Conservation (phyloP, 1,284 basidiomycete genomes). For the Xerocomus amazonicus region DNA sequence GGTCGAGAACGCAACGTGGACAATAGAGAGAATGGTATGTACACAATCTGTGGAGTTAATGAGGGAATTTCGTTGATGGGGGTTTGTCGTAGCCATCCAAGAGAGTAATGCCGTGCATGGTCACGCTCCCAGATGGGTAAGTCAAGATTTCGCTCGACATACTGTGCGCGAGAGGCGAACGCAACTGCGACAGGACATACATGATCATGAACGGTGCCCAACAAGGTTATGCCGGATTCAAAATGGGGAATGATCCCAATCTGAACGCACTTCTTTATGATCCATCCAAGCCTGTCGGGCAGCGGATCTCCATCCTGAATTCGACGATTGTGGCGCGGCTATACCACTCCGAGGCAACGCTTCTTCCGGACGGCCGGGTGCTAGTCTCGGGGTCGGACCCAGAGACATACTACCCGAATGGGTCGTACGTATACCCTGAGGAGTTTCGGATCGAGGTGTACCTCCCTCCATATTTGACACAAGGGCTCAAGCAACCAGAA, state of each 20-base stretch:
- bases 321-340: constrained; percentile 75
- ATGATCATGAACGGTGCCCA: constrained; percentile 67
- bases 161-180: neutral
- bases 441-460: constrained; percentile 77
- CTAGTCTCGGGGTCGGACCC: constrained; percentile 75
- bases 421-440: constrained; percentile 47
- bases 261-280: constrained; percentile 65
- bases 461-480: constrained; percentile 58
- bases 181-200: constrained; percentile 52
- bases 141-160: neutral
- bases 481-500: constrained; percentile 53
- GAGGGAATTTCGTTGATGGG: neutral
- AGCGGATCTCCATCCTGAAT: constrained; percentile 63
- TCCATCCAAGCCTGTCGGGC: constrained; percentile 53
- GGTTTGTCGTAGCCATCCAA: constrained; percentile 53
- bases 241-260: constrained; percentile 63
- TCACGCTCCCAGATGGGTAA: constrained; percentile 55
- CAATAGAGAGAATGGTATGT: constrained; percentile 68
- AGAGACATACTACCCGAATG: constrained; percentile 43
- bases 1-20: constrained; percentile 54
- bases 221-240: constrained; percentile 71
- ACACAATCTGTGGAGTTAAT: neutral
- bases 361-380: constrained; percentile 67
- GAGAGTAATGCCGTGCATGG: constrained; percentile 74
- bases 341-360: constrained; percentile 75